Conservation (phyloP, 2,329 filamentous ascomycete genomes). For the Clonostachys rosea region DNA sequence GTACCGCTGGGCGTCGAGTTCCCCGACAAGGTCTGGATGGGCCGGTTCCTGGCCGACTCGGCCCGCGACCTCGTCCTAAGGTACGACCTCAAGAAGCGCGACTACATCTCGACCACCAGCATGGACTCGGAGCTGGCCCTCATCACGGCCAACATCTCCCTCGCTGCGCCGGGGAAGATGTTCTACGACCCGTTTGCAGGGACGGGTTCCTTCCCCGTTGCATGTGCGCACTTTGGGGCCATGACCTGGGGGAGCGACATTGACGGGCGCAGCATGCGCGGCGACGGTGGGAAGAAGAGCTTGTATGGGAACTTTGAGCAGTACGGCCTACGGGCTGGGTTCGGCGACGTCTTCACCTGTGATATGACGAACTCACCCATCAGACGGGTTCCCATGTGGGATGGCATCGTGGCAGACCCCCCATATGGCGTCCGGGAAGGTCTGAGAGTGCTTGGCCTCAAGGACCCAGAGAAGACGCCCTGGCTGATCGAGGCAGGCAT, state of each 20-base stretch:
- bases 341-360: slow-evolving; percentile 77
- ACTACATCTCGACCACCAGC: slow-evolving; percentile 91
- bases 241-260: slow-evolving; percentile 85
- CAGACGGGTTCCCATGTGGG: slow-evolving; percentile 55
- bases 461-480: slow-evolving; percentile 57
- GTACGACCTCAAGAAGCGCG: slow-evolving; percentile 88
- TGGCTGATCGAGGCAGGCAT: slow-evolving; percentile 65
- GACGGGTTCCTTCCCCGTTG: slow-evolving; percentile 87
- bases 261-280: slow-evolving; percentile 83
- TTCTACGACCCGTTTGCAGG: slow-evolving; percentile 96
- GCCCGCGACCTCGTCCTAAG: slow-evolving; percentile 63
- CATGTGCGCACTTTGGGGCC: slow-evolving; percentile 87
- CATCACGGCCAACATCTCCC: slow-evolving; percentile 85
- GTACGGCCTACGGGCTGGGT: slow-evolving; percentile 62
- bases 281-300: slow-evolving; percentile 51
- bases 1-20: slow-evolving; percentile 40
- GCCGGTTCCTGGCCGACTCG: slow-evolving; percentile 63
- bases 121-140: slow-evolving; percentile 96
- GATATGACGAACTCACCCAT: slow-evolving; percentile 88
- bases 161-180: slow-evolving; percentile 75
- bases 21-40: slow-evolving; percentile 63
- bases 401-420: slow-evolving; percentile 92
- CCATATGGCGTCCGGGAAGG: slow-evolving; percentile 95
- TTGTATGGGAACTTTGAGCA: slow-evolving; percentile 73
- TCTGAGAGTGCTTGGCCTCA: slow-evolving; percentile 76